A percentile compares a stretch with the other conserved stretches of the same genome.
Evolutionary conservation across 1,139 yeast species (phyloP).

Genomic region (Scheffersomyces quercinus): DNA sequence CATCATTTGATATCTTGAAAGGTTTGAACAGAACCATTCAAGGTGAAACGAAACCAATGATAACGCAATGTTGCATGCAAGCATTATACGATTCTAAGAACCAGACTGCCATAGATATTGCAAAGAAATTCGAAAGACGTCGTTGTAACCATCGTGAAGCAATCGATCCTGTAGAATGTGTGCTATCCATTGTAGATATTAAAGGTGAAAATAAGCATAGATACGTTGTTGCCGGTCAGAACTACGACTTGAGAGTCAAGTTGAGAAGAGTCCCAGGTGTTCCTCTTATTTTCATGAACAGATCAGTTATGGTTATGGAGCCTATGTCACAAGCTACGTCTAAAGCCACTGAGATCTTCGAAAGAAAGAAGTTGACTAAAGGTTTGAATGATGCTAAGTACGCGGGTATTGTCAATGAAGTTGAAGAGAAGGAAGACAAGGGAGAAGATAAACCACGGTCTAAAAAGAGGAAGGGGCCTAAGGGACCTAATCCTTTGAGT

Average conservation of each 20-base stretch:
- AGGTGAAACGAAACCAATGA: constrained; percentile 87
- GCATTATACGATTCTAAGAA: constrained; percentile 71
- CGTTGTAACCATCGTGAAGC: constrained; percentile 66
- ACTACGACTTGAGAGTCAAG: constrained; percentile 62
- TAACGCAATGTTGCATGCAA: constrained; percentile 94
- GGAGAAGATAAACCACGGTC: constrained; percentile 16
- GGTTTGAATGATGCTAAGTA: constrained; percentile 67
- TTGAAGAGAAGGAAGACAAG: constrained; percentile 15
- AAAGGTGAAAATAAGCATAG: constrained; percentile 85
- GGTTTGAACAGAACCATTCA: constrained; percentile 84
- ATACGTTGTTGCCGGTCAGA: constrained; percentile 85
- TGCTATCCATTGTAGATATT: constrained; percentile 65
- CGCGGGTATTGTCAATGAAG: constrained; percentile 32
- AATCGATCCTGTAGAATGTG: constrained; percentile 71
- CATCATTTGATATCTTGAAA: constrained; percentile 70
- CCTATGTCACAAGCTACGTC: constrained; percentile 78
- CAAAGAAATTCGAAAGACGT: constrained; percentile 81
- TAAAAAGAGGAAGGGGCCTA: constrained; percentile 68
- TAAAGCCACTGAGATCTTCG: constrained; percentile 53
- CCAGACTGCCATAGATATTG: constrained; percentile 74
- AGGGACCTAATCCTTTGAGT: constrained; percentile 82
- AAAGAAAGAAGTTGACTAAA: constrained; percentile 63
- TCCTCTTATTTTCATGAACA: constrained; percentile 81
- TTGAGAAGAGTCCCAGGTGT: constrained; percentile 83
- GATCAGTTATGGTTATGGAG: constrained; percentile 96